A percentile compares a stretch with the other conserved stretches of the same genome.
Evolutionary conservation across 176 grass and related monocot species (phyloP).

Genomic region (Thinopyrum elongatum): DNA sequence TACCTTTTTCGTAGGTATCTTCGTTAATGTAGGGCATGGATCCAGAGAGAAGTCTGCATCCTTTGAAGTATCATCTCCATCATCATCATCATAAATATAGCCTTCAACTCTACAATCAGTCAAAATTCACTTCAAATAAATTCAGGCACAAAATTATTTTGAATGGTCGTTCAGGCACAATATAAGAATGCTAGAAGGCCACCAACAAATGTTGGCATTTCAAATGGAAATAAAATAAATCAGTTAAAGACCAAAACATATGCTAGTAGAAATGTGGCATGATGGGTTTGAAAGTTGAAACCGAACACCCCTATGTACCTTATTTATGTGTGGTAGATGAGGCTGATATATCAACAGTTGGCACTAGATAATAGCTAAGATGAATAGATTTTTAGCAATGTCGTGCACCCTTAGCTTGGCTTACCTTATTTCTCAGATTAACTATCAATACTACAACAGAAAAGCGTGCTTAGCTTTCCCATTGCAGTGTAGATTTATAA

Average conservation of each 20-base stretch:
- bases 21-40: slow-evolving; percentile 5
- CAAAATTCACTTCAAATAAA: slow-evolving; percentile 13
- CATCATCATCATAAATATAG: slow-evolving; percentile 37
- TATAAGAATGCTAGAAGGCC: not conserved
- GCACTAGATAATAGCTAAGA: slow-evolving; percentile 14
- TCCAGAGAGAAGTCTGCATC: slow-evolving; percentile 29
- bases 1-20: slow-evolving; percentile 37
- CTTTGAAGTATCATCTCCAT: slow-evolving; percentile 12
- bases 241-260: not conserved
- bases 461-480: not conserved
- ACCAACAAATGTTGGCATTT: not conserved
- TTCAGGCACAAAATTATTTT: not conserved
- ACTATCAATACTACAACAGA: not conserved
- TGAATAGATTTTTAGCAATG: not conserved
- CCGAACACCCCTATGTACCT: not conserved
- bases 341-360: not conserved
- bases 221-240: slow-evolving; percentile 10
- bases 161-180: not conserved
- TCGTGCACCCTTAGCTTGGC: not conserved
- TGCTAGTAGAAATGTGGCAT: not conserved
- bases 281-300: not conserved
- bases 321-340: not conserved
- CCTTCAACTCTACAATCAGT: slow-evolving; percentile 27
- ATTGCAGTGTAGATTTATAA: not conserved
- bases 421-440: not conserved